phyloP scores from a whole-genome alignment of 2,329 filamentous ascomycete genomes.

The Teratosphaeria nubilosa region DNA sequence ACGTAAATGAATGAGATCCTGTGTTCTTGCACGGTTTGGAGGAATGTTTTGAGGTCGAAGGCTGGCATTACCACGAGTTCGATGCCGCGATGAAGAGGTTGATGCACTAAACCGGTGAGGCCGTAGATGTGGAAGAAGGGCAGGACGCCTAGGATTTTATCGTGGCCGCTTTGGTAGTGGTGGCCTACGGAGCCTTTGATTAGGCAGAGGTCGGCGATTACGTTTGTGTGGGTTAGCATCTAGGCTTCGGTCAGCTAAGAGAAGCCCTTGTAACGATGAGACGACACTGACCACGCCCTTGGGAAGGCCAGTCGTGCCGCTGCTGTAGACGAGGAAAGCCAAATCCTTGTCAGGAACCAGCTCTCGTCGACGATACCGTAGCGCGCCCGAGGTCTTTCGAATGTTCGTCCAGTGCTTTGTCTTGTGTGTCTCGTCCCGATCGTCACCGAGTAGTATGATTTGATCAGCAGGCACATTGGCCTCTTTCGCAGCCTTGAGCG shows the following conservation, averaged over 20 bases:
- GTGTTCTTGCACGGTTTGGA: constrained; percentile 62
- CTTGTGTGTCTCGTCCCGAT: constrained; percentile 46
- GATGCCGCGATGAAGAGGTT: constrained; percentile 55
- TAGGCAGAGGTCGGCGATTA: constrained; percentile 58
- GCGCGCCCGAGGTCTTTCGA: constrained; percentile 51
- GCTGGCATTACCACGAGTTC: constrained; percentile 62
- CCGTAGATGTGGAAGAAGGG: constrained; percentile 88
- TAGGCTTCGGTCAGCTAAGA: constrained; percentile 37
- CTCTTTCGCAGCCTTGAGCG: constrained; percentile 55
- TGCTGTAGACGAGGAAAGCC: constrained; percentile 78
- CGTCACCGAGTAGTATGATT: constrained; percentile 68
- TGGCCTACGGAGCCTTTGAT: constrained; percentile 43
- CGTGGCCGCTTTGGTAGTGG: constrained; percentile 30
- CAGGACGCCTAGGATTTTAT: constrained; percentile 60
- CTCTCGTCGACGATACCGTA: constrained; percentile 49
- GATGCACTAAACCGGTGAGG: constrained; percentile 64
- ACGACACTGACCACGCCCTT: constrained; percentile 59
- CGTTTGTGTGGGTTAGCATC: constrained; percentile 72
- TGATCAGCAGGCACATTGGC: constrained; percentile 60
- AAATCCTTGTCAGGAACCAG: constrained; percentile 61
- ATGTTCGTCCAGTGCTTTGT: constrained; percentile 66
- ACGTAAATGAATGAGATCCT: constrained; percentile 70
- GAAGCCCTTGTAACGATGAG: constrained; percentile 64
- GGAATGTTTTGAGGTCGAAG: constrained; percentile 74
- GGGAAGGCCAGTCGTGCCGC: constrained; percentile 73